These are phyloP conservation scores for Rugosomyces carneus DNA, from an alignment of 1,284 basidiomycete genomes.

Conservation along the genomic window DNA sequence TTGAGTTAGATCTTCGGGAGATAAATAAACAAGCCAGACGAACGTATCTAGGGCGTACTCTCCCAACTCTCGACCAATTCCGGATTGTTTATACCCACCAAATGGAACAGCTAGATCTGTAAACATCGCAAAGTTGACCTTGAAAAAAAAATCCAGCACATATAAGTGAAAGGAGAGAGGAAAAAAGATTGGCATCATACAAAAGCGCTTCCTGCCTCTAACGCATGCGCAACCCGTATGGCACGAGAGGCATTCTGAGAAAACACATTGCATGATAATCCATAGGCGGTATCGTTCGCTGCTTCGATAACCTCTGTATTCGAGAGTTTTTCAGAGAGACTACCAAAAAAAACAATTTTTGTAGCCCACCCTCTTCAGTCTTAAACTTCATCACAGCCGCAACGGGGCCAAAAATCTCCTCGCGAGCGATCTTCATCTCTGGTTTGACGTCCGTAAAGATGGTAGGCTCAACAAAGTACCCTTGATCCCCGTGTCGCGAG, in stretches of 20 bases:
- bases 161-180: background rate
- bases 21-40: background rate
- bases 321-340: background rate
- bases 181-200: background rate
- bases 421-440: conserved; percentile 81
- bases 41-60: conserved; percentile 10
- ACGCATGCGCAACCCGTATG: conserved; percentile 63
- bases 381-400: conserved; percentile 69
- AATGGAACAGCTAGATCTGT: conserved; percentile 67
- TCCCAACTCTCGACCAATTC: conserved; percentile 3
- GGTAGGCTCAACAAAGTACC: conserved; percentile 74
- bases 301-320: conserved; percentile 51
- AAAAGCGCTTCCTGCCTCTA: conserved; percentile 78
- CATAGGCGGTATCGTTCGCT: conserved; percentile 85
- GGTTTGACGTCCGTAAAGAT: conserved; percentile 76
- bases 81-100: conserved; percentile 45
- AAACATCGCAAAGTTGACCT: conserved; percentile 70
- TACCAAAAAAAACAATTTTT: background rate
- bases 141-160: no score
- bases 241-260: conserved; percentile 73
- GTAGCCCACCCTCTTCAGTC: conserved; percentile 40
- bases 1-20: no score
- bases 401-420: conserved; percentile 91
- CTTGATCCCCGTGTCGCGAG: conserved; percentile 62
- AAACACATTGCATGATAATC: conserved; percentile 82